Evolutionary conservation across 305 asterid genomes (phyloP), one percentile per base, ranked within the genome.

Genomic region (Fraxinus ornus): DNA sequence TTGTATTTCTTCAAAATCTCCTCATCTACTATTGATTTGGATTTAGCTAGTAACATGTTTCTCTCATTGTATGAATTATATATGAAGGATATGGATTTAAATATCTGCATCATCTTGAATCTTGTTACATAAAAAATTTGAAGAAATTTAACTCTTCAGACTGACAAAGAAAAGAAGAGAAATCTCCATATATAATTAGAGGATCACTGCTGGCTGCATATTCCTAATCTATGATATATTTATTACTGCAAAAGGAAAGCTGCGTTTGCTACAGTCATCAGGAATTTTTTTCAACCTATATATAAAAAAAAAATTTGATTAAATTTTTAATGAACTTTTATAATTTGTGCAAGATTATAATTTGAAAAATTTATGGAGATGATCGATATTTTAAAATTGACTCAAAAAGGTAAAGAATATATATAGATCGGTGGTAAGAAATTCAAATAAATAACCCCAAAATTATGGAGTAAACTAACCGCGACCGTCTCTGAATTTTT

Each of bases 171-270:
- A 60, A 72, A 3, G 76, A 22, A 37, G 33, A 30, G 33, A 1
- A 30, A 30, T 30, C 9, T 8, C 41, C 41, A 36, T 7, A 36
- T 52, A 12, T 70, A 49, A 75, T 26, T 52, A 68, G 32, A 36
- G 13, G 13, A 39, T 74, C 19, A 33, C 4, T 7, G 32, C 15
- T 13, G 78, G 44, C 44, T 37, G 44, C 44, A 7, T 80, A 39
- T 75, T 22, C 44, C 12, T 74, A 35, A 55, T 24, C 0, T n/a
- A 75, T 57, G 3, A 26, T 49, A 28, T 72, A 36, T 32, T 26
- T 32, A n/a, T 68, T 21, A 89, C 81, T 80, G 78, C 85, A 79
- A 87, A 87, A 84, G 88, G 75, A 39, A 39, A 15, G 13, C 80
- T 84, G 28, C 79, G 68, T 57, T 86, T 6, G 41, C 41, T 36